These are phyloP conservation scores for Aureobasidium zeae DNA, from an alignment of 2,329 filamentous ascomycete genomes.

Conservation along the genomic window DNA sequence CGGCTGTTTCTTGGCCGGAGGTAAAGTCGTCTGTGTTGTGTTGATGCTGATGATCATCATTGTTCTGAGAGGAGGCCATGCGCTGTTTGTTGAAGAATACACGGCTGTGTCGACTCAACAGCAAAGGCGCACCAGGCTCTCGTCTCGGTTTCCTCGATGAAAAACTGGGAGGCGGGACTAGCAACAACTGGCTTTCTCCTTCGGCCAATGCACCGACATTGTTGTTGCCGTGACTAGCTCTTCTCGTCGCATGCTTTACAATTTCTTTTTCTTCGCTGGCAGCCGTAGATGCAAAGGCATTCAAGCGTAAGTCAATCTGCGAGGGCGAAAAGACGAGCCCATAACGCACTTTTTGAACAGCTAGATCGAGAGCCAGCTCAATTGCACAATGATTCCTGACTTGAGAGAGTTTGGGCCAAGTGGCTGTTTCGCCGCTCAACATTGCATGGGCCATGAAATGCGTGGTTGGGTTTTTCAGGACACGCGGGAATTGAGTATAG, in stretches of 20 bases:
- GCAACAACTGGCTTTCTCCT: not conserved
- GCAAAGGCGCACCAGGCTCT: not conserved
- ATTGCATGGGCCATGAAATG: conserved; percentile 80
- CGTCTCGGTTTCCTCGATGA: conserved; percentile 5
- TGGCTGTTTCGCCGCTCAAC: conserved; percentile 70
- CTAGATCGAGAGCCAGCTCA: conserved; percentile 71
- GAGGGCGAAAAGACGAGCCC: conserved; percentile 60
- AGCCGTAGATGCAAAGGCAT: conserved; percentile 16
- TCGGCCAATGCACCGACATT: too few relatives aligned
- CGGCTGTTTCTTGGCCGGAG: conserved; percentile 13
- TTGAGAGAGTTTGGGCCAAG: conserved; percentile 81
- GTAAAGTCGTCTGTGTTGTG: conserved; percentile 1
- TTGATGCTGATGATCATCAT: too few relatives aligned
- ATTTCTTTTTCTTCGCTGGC: not conserved
- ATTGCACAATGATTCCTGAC: conserved; percentile 83
- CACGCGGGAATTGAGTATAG: conserved; percentile 61
- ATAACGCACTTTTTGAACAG: conserved; percentile 59
- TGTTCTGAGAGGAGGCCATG: too few relatives aligned
- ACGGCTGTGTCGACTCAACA: too few relatives aligned
- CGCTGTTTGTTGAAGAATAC: too few relatives aligned
- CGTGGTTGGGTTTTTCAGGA: conserved; percentile 73
- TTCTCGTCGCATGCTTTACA: not conserved
- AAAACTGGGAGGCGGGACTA: not conserved
- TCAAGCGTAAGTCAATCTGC: conserved; percentile 48
- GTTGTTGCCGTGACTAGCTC: conserved; percentile 11